Evolutionary conservation across 306 rosid species (phyloP).

Genomic region (Quercus bicolor): DNA sequence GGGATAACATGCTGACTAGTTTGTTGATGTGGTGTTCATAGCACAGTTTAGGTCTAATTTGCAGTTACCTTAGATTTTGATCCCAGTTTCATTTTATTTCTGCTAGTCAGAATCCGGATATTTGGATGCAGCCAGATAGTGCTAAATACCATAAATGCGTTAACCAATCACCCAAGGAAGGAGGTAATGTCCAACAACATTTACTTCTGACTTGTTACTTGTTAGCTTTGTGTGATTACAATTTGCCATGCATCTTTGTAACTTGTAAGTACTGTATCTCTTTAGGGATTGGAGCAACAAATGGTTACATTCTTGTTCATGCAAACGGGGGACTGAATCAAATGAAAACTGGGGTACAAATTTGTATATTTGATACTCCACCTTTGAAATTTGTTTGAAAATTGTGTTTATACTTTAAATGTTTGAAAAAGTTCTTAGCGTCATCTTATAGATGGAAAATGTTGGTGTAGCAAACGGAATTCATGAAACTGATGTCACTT

Average conservation of each 20-base stretch:
- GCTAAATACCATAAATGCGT: conserved; percentile 41
- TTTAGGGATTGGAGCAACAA: conserved; percentile 38
- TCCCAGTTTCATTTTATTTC: conserved; percentile 27
- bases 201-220: not conserved
- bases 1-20: not conserved
- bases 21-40: not conserved
- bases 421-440: no score
- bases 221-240: conserved; percentile 4
- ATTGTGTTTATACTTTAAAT: no score
- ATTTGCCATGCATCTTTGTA: conserved; percentile 1
- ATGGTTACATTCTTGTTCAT: conserved; percentile 51
- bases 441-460: no score
- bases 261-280: conserved; percentile 14
- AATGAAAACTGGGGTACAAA: conserved; percentile 63
- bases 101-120: conserved; percentile 48
- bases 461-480: no score
- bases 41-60: not conserved
- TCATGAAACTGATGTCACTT: no score
- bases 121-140: conserved; percentile 55
- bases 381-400: no score
- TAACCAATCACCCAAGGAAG: conserved; percentile 14
- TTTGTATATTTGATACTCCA: not conserved
- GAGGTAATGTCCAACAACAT: conserved; percentile 24
- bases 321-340: conserved; percentile 83
- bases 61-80: conserved; percentile 24